phyloP scores from a whole-genome alignment of 2,329 filamentous ascomycete genomes.

The Diaporthe sp. region DNA sequence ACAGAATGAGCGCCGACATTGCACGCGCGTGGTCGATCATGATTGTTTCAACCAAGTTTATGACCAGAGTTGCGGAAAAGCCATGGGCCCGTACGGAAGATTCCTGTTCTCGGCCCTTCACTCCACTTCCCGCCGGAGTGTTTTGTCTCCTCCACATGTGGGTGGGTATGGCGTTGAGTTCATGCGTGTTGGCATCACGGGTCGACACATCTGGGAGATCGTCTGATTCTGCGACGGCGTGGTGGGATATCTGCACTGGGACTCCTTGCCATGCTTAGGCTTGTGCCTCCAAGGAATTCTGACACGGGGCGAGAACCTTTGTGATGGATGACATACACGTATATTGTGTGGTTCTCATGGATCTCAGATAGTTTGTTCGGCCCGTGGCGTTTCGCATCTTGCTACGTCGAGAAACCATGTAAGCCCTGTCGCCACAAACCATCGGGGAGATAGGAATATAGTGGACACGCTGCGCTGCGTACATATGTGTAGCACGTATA shows the following conservation, averaged over 20 bases:
- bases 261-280: background rate
- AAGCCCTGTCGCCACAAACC: background rate
- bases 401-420: background rate
- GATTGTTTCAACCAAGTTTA: constrained; percentile 24
- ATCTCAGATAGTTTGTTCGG: background rate
- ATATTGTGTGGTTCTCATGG: background rate
- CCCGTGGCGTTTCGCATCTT: constrained; percentile 1
- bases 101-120: background rate
- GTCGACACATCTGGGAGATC: constrained; percentile 28
- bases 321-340: background rate
- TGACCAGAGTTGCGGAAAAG: background rate
- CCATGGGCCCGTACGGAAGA: background rate
- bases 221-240: constrained; percentile 24
- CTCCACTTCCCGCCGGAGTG: constrained; percentile 20
- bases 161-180: background rate
- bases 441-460: background rate
- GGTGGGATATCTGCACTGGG: background rate
- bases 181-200: constrained; percentile 9
- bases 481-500: background rate
- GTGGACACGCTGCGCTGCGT: background rate
- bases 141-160: background rate
- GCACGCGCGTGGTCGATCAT: background rate
- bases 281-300: background rate
- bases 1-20: constrained; percentile 1
- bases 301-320: background rate